Evolutionary conservation across 2,329 filamentous ascomycete species (phyloP).

Genomic region (Aspergillus proliferans): DNA sequence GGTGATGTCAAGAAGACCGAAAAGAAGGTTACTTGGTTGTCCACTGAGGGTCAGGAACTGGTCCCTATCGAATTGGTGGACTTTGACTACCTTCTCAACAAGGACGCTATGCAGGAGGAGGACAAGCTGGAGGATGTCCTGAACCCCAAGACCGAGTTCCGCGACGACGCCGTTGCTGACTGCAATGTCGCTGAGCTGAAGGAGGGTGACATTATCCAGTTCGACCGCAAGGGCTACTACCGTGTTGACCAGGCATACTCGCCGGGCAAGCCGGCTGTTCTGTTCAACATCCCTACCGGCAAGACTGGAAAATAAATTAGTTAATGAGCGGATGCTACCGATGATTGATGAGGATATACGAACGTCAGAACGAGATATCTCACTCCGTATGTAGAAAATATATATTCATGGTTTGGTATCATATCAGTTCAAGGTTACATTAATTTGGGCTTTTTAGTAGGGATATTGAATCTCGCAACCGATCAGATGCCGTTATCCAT

Average conservation of each 20-base stretch:
- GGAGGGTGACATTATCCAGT: constrained; percentile 87
- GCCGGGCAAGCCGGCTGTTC: constrained; percentile 55
- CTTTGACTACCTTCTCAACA: constrained; percentile 91
- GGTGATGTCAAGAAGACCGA: constrained; percentile 92
- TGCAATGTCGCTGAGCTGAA: constrained; percentile 72
- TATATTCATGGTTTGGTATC: not conserved
- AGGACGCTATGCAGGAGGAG: constrained; percentile 86
- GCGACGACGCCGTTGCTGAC: constrained; percentile 71
- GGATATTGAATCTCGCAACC: too few relatives aligned
- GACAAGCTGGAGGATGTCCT: constrained; percentile 80
- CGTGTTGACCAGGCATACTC: constrained; percentile 64
- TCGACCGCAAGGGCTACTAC: constrained; percentile 90
- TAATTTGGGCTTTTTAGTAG: not conserved
- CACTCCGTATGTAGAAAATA: too few relatives aligned
- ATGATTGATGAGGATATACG: constrained; percentile 3
- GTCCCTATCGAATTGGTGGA: constrained; percentile 82
- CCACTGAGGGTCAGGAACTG: constrained; percentile 66
- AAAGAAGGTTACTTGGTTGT: constrained; percentile 95
- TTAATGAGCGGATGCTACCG: not conserved
- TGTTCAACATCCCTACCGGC: constrained; percentile 66
- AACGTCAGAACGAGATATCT: too few relatives aligned
- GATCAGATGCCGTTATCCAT: too few relatives aligned
- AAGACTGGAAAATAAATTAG: constrained; percentile 38
- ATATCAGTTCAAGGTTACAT: not conserved
- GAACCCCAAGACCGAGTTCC: constrained; percentile 67